Base-by-base conservation (phyloP, 2,329 filamentous ascomycete genomes). In the Cercospora janseana region DNA sequence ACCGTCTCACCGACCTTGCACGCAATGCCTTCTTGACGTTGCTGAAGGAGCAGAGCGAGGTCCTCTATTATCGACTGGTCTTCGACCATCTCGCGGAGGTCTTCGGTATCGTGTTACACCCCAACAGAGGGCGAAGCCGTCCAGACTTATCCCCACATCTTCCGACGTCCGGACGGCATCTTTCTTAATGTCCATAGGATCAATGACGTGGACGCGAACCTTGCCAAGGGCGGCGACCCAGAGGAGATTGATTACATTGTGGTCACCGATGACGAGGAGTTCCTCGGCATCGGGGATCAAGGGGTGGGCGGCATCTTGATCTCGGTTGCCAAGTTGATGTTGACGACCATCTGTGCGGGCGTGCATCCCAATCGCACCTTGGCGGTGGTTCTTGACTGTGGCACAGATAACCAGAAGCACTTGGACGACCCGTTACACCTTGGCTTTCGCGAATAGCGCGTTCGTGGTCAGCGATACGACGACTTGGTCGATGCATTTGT, bases 71-170 rank as follows among this genome's bases (percentile, higher is more conserved):
- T 68, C 83, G 77, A 79, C 76, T 94, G 7, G 76, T 93, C 6
- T 79, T 87, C 65, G 81, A 87, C 4, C 85, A 95, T 61, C 71
- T 95, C 15, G 83, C 87, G 56, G 88, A 95, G 64, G 93, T 95
- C 87, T 91, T 94, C 63, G 82, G 85, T 31, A 75, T 95, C n/a
- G 87, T 95, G n/a, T 21, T 95, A 95, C 64, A 95, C 90, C 0
- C 90, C 90, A 0, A 95, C 90, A 0, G 89, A 95, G 70, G 88
- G 87, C 6, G 88, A 94, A 31, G 90, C 90, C 0, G 95, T 95
- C 43, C 81, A 88, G 58, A 87, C 91, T 56, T 95, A 88, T 64
- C 93, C 88, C 0, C 73, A 83, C 0, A 67, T 93, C 0, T 95
- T 95, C 63, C 75, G 90, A 8, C 76, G 80, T 13, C 87, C 89